Conservation (phyloP, 208 protist species). For the Leishmania gerbilli region DNA sequence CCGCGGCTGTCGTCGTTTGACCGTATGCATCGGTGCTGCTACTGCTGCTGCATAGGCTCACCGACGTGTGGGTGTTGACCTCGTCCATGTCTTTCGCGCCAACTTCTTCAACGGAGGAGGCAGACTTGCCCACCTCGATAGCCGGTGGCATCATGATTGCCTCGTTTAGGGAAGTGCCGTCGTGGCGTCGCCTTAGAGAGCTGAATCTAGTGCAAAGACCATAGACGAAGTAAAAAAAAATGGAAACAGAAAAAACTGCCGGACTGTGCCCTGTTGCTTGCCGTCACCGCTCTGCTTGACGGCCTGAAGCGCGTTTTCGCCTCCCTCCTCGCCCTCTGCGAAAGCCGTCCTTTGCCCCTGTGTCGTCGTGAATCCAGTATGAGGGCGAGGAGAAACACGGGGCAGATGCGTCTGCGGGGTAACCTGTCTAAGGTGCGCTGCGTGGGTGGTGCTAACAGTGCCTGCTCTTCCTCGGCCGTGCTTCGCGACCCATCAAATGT, state of each 20-base stretch:
- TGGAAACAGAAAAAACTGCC: background rate
- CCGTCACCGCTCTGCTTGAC: background rate
- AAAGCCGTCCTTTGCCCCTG: background rate
- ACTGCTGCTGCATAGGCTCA: conserved; percentile 32
- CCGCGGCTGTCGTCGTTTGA: background rate
- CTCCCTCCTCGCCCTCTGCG: background rate
- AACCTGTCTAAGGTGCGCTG: too few relatives aligned
- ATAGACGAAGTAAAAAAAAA: background rate
- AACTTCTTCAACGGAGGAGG: background rate
- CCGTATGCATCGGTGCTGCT: background rate
- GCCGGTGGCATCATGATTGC: background rate
- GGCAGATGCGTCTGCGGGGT: too few relatives aligned
- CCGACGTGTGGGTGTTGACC: conserved; percentile 27
- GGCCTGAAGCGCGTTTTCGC: background rate
- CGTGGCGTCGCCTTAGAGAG: background rate
- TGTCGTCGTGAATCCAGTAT: background rate
- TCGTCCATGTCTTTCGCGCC: conserved; percentile 26
- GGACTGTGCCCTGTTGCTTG: background rate
- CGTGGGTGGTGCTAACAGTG: background rate
- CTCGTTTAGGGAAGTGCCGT: background rate
- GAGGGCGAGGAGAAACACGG: background rate
- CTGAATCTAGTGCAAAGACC: background rate
- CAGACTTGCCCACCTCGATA: background rate
- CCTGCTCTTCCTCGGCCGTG: background rate
- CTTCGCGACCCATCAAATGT: background rate